Evolutionary conservation across 2,329 filamentous ascomycete genomes (phyloP).

Genomic region (Colletotrichum trifolii): DNA sequence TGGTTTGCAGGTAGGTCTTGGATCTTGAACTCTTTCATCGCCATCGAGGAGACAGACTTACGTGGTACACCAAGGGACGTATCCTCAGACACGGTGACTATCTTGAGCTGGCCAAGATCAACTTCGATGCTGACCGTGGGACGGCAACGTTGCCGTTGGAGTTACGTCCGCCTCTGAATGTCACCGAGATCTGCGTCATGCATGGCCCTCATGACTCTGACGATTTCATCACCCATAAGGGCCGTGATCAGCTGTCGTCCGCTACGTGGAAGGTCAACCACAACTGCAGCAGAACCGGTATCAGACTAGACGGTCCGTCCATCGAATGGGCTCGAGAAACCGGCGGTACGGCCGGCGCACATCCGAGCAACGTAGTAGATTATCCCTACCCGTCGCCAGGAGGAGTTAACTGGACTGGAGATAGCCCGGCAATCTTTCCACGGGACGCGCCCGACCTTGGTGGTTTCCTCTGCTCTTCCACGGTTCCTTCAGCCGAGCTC

Average conservation of each 20-base stretch:
- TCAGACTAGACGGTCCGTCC: slow-evolving; percentile 68
- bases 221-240: slow-evolving; percentile 52
- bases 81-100: slow-evolving; percentile 43
- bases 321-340: slow-evolving; percentile 68
- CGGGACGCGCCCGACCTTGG: slow-evolving; percentile 47
- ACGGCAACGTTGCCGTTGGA: too few relatives aligned
- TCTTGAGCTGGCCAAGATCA: not conserved
- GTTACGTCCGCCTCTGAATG: too few relatives aligned
- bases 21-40: too few relatives aligned
- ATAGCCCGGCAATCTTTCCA: slow-evolving; percentile 48
- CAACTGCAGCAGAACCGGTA: slow-evolving; percentile 69
- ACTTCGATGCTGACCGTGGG: too few relatives aligned
- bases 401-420: slow-evolving; percentile 49
- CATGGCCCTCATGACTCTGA: slow-evolving; percentile 46
- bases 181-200: not conserved
- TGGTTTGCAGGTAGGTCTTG: slow-evolving; percentile 65
- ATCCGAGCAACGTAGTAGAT: slow-evolving; percentile 69
- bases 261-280: slow-evolving; percentile 68
- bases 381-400: slow-evolving; percentile 64
- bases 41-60: too few relatives aligned
- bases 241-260: slow-evolving; percentile 53
- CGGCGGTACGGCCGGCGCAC: slow-evolving; percentile 72
- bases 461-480: slow-evolving; percentile 45
- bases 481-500: slow-evolving; percentile 46
- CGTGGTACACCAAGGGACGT: slow-evolving; percentile 48